These are phyloP conservation scores for Coniochaeta prunicola DNA, from an alignment of 2,329 filamentous ascomycete species.

Conservation along the genomic window DNA sequence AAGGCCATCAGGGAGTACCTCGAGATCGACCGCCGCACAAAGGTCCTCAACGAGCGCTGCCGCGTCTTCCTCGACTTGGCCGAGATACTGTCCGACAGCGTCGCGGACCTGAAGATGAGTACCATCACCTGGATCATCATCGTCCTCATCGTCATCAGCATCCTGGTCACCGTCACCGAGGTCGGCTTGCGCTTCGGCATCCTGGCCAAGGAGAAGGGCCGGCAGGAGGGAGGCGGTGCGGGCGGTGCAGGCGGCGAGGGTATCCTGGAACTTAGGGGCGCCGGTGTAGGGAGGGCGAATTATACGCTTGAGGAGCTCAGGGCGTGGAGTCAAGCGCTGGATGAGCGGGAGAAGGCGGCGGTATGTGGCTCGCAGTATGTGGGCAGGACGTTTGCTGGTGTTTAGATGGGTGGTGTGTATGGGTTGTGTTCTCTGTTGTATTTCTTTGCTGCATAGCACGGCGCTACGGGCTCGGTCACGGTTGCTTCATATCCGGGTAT, in stretches of 20 bases:
- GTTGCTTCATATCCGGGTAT: too few relatives aligned
- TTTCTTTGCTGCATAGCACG: conserved; percentile 1
- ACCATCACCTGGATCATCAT: conserved; percentile 98
- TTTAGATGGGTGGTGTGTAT: conserved; percentile 7
- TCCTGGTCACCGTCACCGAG: conserved; percentile 84
- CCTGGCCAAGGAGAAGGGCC: conserved; percentile 38
- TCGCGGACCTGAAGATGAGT: conserved; percentile 93
- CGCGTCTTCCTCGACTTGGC: conserved; percentile 93
- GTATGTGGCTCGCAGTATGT: conserved; percentile 19
- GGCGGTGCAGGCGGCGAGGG: conserved; percentile 7
- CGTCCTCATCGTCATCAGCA: conserved; percentile 82
- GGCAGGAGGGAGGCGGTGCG: conserved; percentile 4
- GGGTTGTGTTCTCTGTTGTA: neutral
- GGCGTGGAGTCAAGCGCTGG: conserved; percentile 14
- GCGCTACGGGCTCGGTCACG: neutral
- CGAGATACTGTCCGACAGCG: conserved; percentile 86
- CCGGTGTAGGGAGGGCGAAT: conserved; percentile 10
- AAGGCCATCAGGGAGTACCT: conserved; percentile 92
- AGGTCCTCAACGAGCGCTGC: conserved; percentile 94
- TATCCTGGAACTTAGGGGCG: neutral
- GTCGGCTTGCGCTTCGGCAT: conserved; percentile 81
- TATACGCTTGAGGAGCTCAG: conserved; percentile 20
- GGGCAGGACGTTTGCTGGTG: conserved; percentile 20
- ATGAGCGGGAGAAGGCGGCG: conserved; percentile 17
- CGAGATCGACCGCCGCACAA: conserved; percentile 92